Evolutionary conservation across 805 yeast genomes (phyloP).

Genomic region (Candida dajiaensis): DNA sequence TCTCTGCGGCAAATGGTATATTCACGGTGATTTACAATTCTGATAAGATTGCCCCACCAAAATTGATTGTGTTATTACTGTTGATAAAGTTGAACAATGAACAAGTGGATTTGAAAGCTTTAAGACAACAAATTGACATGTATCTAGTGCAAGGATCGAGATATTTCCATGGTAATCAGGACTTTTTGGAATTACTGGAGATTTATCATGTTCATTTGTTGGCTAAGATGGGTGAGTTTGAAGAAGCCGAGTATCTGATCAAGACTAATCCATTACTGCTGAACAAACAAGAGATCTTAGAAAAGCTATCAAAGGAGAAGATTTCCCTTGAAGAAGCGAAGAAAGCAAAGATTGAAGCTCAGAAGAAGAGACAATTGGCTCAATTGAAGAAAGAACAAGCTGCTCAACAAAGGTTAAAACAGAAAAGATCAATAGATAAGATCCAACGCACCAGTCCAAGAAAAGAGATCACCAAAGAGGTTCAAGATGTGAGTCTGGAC

Average conservation of each 20-base stretch:
- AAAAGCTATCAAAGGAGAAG: slow-evolving; percentile 7
- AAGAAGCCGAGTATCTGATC: slow-evolving; percentile 20
- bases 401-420: slow-evolving; percentile 13
- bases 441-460: background rate
- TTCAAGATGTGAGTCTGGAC: background rate
- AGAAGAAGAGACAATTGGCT: slow-evolving; percentile 9
- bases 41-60: slow-evolving; percentile 14
- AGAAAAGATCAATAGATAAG: background rate
- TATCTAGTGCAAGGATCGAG: slow-evolving; percentile 14
- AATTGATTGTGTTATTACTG: slow-evolving; percentile 15
- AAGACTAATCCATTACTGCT: slow-evolving; percentile 13
- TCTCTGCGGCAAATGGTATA: slow-evolving; percentile 9
- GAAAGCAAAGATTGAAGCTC: slow-evolving; percentile 6
- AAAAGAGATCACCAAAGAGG: slow-evolving; percentile 1
- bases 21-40: slow-evolving; percentile 12
- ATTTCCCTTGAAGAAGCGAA: slow-evolving; percentile 9
- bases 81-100: slow-evolving; percentile 20
- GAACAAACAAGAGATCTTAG: slow-evolving; percentile 10
- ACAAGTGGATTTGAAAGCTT: slow-evolving; percentile 8
- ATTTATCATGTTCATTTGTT: slow-evolving; percentile 19
- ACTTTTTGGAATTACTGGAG: slow-evolving; percentile 18
- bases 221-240: slow-evolving; percentile 14
- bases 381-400: slow-evolving; percentile 5
- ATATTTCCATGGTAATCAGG: slow-evolving; percentile 1
- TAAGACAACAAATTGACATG: slow-evolving; percentile 18